Base-by-base conservation (phyloP, 768 basidiomycete species). In the Tricholoma furcatifolium region DNA sequence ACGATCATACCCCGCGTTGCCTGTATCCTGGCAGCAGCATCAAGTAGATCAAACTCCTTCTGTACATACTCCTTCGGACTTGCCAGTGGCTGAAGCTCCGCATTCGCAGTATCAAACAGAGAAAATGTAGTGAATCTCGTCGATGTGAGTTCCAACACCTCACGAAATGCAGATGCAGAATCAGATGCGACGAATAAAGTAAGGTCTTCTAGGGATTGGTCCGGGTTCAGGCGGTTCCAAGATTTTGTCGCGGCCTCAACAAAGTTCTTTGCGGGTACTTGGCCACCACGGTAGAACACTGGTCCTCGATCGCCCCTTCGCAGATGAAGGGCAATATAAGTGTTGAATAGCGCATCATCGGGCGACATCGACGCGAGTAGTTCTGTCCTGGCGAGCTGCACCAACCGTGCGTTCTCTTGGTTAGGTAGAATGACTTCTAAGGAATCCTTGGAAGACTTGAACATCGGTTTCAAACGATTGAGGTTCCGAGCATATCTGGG, bases 1-100 rank as follows among this genome's bases (percentile, higher is more conserved):
- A 88, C 79, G 43, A 89, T 63, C 74, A 83, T 80, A 2, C 87
- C 87, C 43, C 72, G 74, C 15, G 85, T 87, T 23, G 79, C 73
- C n/a, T 60, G 61, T 14, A 78, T 65, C 50, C 84, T 69, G 42
- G 74, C 71, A 32, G 68, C 68, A 7, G 66, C 51, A n/a, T 66
- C 59, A 18, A 81, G 59, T 38, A 61, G 50, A 45, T 74, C 63
- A 56, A 84, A 88, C 30, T 75, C 67, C 20, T 67, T 63, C 66
- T 87, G 86, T 30, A 73, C 67, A 59, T 88, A 88, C 43, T 77
- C 79, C 18, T 61, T 62, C 18, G 72, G 73, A 57, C 83, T 82
- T 17, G 78, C 81, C 18, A 86, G 60, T 2, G 63, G 67, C 21
- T 71, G 70, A 39, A 86, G 65, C 40, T 74, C 71, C 12, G 75